Evolutionary conservation across 2,329 filamentous ascomycete species (phyloP), one percentile per base, ranked within the genome.

Genomic region (Penicillium sp.): DNA sequence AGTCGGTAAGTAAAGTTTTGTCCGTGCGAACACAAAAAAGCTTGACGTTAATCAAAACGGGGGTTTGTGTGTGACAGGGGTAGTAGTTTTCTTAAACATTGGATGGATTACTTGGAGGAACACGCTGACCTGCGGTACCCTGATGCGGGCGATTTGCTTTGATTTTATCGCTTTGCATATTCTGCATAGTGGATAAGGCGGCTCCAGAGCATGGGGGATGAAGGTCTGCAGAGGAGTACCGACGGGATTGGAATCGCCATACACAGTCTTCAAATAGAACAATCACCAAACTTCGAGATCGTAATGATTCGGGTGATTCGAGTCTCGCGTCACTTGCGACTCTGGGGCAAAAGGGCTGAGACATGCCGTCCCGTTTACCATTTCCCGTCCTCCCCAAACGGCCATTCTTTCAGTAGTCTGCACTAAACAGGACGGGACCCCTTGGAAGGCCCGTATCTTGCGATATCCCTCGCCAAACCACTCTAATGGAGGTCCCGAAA

Each of bases 91-190:
- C 82, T 98, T 61, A 92, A 91, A 76, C 83, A 83, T 61, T 98
- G 94, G 95, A 96, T 97, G 91, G 85, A 83, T 10, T 94, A 89
- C 74, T 81, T 98, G 33, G 94, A 98, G 75, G 91, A 96, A 63
- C 82, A 96, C 69, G 90, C 92, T 7, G 94, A 98, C 78, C 78
- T 98, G 66, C 83, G 95, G 71, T 98, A 97, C 77, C 92, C 94
- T 3, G 90, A 95, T 71, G 70, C 74, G 11, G 70, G 72, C 35
- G 74, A 78, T 50, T 61, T 77, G 18, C 66, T 77, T 47, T 73
- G 59, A 67, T 18, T 16, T 19, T 16, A 2, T 18, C 11, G 22
- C 40, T 5, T 4, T 43, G 19, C 19, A n/a, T 6, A 44, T 36
- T 43, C 18, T 18, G 22, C 9, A 37, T 16, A 44, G 19, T 44